Base-by-base conservation (phyloP, 805 yeast genomes). In the Hanseniaspora hatyaiensis region DNA sequence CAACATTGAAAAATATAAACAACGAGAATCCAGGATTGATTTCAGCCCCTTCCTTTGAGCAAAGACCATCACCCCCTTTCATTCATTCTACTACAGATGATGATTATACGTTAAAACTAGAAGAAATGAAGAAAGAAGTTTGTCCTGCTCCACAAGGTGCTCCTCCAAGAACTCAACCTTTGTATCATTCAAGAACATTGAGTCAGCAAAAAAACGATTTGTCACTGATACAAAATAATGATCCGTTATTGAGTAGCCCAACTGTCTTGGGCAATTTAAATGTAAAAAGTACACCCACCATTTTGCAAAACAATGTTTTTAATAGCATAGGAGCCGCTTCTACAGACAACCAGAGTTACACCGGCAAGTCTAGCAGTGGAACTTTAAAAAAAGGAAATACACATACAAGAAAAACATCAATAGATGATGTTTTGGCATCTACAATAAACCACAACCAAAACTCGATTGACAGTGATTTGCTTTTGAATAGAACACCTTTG, bases 401-500 rank as follows among this genome's bases (percentile, higher is more conserved):
- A 13, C 51, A 48, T 24, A 41, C 51, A 16, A 34, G 43, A 32
- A 54, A 53, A 26, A 45, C 50, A 6, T 56, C 62, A 2, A 56
- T 59, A 12, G 60, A 59, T 51, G 57, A 55, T 34, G 52, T 58
- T 3, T 42, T 58, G 23, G 52, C 52, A 19, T 46, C 58, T 1
- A 58, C 61, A 4, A 33, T 57, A 23, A 52, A 51, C 12, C 47
- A 49, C 6, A 39, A 49, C 13, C 38, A 38, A 5, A 44, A 40
- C 19, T 16, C 36, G 3, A 20, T 39, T 3, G 50, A 45, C 19
- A 44, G 42, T 34, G 48, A 36, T 13, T 11, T 49, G 42, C 23
- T 51, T n/a, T 37, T 58, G 33, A 54, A 55, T 20, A 57, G 51
- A 47, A 54, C 61, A 8, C 63, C 63, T 2, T 42, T 58, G 28